phyloP scores from a whole-genome alignment of 768 basidiomycete species.

The Psilocybe cyanescens region DNA sequence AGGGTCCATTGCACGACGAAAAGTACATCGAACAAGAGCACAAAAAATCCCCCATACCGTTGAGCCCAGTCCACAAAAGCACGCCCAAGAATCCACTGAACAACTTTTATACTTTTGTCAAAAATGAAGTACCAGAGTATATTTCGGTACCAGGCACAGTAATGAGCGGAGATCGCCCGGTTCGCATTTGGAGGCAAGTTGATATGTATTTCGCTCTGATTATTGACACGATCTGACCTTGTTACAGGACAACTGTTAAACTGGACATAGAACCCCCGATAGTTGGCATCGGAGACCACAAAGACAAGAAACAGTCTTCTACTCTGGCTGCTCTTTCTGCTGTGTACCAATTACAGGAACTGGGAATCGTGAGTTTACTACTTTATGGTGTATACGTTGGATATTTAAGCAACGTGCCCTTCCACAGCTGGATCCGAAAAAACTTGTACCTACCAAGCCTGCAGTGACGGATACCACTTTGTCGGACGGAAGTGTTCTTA shows the following conservation, averaged over 20 bases:
- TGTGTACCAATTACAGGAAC: slow-evolving; percentile 66
- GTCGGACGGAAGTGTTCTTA: slow-evolving; percentile 65
- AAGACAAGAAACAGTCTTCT: slow-evolving; percentile 65
- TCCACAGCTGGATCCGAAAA: slow-evolving; percentile 41
- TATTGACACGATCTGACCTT: neutral
- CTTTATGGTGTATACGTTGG: neutral
- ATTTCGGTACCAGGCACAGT: slow-evolving; percentile 32
- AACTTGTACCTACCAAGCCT: slow-evolving; percentile 25
- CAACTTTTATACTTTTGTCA: slow-evolving; percentile 37
- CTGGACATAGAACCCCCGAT: slow-evolving; percentile 44
- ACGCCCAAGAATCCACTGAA: slow-evolving; percentile 45
- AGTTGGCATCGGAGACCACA: slow-evolving; percentile 64
- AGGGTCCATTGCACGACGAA: slow-evolving; percentile 38
- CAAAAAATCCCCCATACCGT: slow-evolving; percentile 30
- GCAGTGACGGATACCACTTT: slow-evolving; percentile 36
- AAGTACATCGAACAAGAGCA: slow-evolving; percentile 36
- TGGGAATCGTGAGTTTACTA: slow-evolving; percentile 60
- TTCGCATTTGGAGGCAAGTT: slow-evolving; percentile 49
- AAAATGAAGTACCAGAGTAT: slow-evolving; percentile 35
- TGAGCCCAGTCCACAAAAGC: slow-evolving; percentile 35
- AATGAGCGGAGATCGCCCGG: slow-evolving; percentile 22
- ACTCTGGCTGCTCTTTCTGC: slow-evolving; percentile 78
- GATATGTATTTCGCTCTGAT: neutral
- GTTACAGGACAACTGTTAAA: slow-evolving; percentile 42
- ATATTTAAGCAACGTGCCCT: neutral